These are phyloP conservation scores for Pythium brassicae DNA, from an alignment of 352 stramenopile species.

Conservation along the genomic window DNA sequence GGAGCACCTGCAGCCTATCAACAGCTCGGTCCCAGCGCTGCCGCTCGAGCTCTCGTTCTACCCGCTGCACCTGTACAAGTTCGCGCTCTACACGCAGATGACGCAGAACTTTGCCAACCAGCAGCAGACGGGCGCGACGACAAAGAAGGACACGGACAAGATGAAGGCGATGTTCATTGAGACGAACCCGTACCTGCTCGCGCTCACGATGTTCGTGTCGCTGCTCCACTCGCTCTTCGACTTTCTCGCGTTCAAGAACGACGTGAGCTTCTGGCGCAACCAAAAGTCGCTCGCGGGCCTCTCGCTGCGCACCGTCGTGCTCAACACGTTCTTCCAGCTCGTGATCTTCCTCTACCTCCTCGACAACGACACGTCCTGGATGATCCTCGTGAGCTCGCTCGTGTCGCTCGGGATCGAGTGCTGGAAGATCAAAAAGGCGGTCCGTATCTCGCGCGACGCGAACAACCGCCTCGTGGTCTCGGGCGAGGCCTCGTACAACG, in stretches of 20 bases:
- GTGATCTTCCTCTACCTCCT: slow-evolving; percentile 98
- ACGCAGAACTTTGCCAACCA: slow-evolving; percentile 91
- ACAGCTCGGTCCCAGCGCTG: slow-evolving; percentile 76
- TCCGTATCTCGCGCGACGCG: slow-evolving; percentile 77
- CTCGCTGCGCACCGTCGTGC: slow-evolving; percentile 90
- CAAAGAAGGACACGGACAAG: slow-evolving; percentile 84
- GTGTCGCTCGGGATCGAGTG: slow-evolving; percentile 84
- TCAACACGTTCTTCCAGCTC: slow-evolving; percentile 97
- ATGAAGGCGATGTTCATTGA: slow-evolving; percentile 97
- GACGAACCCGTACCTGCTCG: slow-evolving; percentile 96
- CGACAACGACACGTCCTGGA: slow-evolving; percentile 96
- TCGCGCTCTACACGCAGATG: slow-evolving; percentile 92
- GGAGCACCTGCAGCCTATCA: slow-evolving; percentile 86
- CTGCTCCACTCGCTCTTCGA: slow-evolving; percentile 98
- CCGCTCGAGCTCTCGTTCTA: slow-evolving; percentile 87
- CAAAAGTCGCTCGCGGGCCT: slow-evolving; percentile 96
- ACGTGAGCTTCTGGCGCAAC: slow-evolving; percentile 98
- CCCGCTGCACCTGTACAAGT: slow-evolving; percentile 86
- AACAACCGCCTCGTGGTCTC: slow-evolving; percentile 81
- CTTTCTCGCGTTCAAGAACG: slow-evolving; percentile 98
- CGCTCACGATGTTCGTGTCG: slow-evolving; percentile 93
- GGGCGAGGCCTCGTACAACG: slow-evolving; percentile 78
- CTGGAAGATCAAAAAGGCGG: slow-evolving; percentile 94
- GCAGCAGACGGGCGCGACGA: slow-evolving; percentile 89
- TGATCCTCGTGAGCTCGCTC: slow-evolving; percentile 90